Evolutionary conservation across 768 basidiomycete genomes (phyloP), one percentile per base, ranked within the genome.

Genomic region (Boletus subcaerulescens): DNA sequence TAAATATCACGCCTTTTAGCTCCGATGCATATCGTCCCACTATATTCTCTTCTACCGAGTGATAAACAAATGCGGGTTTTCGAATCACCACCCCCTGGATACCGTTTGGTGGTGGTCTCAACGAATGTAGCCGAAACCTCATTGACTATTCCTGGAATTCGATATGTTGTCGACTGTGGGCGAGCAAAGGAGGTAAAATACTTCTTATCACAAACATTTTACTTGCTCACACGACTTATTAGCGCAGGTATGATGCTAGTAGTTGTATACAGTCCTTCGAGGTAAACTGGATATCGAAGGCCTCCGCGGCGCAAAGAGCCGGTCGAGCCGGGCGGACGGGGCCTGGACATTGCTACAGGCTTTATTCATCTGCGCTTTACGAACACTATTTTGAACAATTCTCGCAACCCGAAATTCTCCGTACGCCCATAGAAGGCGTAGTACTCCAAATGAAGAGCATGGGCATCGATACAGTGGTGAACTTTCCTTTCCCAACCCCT

Each of bases 401-500:
- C 71, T 80, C 91, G 0, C 76, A 83, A 54, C 97, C 97, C 3
- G 97, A 99, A 70, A 95, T 98, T 52, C 79, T 93, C 42, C 88
- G 95, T 22, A 93, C 91, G 76, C 95, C 97, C 0, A 96, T 98
- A 61, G 97, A 98, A 63, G 95, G 94, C 2, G 87, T 98, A 22
- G 91, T 98, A 10, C 77, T 98, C 32, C 95, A 98, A 71, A 98
- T 99, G 96, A 99, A 99, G 77, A 87, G 85, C 70, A 98, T 99
- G 94, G 92, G 96, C 66, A 96, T 99, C 55, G 94, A 98, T 65
- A 80, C 92, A 1, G 93, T 98, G 38, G 79, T 92, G 62, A 98
- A 98, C 74, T 99, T 99, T 71, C 97, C 97, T 15, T 98, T 98
- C 73, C 97, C 97, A 1, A 98, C 97, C 0, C 89, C 96, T 14